Evolutionary conservation across 139 green algal genomes (phyloP).

Genomic region (Volvox reticuliferus): DNA sequence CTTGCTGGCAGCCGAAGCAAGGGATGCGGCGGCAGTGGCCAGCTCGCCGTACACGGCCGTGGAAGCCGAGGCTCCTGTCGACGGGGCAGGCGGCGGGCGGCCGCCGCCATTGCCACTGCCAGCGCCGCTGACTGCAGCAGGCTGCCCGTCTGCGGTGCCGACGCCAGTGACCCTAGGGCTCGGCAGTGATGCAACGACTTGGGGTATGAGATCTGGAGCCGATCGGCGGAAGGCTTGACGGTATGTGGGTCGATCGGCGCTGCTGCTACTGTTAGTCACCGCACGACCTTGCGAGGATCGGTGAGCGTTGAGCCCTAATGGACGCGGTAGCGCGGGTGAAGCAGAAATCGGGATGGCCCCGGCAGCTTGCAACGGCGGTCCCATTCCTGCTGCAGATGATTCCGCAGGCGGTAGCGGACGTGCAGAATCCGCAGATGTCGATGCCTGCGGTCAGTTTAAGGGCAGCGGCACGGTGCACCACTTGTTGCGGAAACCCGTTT

Average conservation of each 20-base stretch:
- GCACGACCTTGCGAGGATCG: neutral
- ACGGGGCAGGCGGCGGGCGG: neutral
- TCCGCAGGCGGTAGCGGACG: no score
- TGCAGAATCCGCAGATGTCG: no score
- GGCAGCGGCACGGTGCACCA: no score
- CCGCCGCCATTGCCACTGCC: neutral
- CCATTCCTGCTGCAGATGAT: no score
- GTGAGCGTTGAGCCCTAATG: neutral
- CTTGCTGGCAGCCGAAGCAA: neutral
- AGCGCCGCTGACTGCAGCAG: neutral
- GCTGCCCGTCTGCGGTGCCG: neutral
- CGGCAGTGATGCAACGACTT: neutral
- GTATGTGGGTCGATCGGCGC: neutral
- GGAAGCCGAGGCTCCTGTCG: neutral
- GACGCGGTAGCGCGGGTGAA: neutral
- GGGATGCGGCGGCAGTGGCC: constrained; percentile 13
- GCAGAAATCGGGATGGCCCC: no score
- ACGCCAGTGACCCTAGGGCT: neutral
- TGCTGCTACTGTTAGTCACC: neutral
- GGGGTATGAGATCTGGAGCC: neutral
- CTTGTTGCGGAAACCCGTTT: no score
- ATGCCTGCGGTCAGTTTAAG: no score
- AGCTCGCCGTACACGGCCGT: constrained; percentile 34
- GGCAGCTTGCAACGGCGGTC: no score
- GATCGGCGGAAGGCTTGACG: neutral